Percentiles rank a stretch among this genome's conserved stretches.
phyloP scores from a whole-genome alignment of 2,329 filamentous ascomycete genomes.

The Nemania diffusa region DNA sequence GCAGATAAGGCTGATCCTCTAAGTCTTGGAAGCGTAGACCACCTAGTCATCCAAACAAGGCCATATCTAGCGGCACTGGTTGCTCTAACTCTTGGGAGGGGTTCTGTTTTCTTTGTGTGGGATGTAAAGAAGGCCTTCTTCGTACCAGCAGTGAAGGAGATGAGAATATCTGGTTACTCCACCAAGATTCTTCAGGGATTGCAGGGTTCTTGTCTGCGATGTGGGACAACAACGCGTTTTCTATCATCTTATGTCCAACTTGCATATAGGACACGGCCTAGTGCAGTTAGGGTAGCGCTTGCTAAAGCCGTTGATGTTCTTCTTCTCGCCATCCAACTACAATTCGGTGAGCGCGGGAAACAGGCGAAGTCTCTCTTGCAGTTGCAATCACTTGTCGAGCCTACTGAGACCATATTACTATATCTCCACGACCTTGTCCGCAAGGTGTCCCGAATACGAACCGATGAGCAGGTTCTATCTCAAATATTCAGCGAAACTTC shows the following conservation, averaged over 20 bases:
- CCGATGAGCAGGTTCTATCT: conserved; percentile 71
- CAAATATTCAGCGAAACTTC: conserved; percentile 70
- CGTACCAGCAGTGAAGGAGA: conserved; percentile 55
- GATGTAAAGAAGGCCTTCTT: conserved; percentile 65
- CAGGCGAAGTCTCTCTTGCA: conserved; percentile 61
- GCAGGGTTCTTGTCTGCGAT: conserved; percentile 58
- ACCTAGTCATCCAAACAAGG: conserved; percentile 58
- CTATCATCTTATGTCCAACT: conserved; percentile 59
- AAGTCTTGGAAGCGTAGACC: conserved; percentile 51
- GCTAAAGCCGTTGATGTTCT: conserved; percentile 61
- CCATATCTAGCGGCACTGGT: conserved; percentile 68
- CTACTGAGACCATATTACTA: conserved; percentile 59
- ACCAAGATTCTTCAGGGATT: conserved; percentile 59
- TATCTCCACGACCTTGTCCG: conserved; percentile 64
- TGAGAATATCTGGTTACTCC: conserved; percentile 68
- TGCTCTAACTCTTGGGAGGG: conserved; percentile 74
- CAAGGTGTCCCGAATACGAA: conserved; percentile 56
- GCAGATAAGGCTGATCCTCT: conserved; percentile 55
- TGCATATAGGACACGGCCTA: conserved; percentile 57
- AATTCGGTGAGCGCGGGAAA: conserved; percentile 57
- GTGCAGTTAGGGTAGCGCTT: conserved; percentile 62
- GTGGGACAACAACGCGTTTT: conserved; percentile 59
- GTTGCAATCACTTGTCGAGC: conserved; percentile 61
- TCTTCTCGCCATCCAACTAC: conserved; percentile 60
- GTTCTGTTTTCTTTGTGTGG: conserved; percentile 76